These are phyloP conservation scores for Isabelozyma pseudorhagii DNA, from an alignment of 805 yeast species.

Conservation along the genomic window DNA sequence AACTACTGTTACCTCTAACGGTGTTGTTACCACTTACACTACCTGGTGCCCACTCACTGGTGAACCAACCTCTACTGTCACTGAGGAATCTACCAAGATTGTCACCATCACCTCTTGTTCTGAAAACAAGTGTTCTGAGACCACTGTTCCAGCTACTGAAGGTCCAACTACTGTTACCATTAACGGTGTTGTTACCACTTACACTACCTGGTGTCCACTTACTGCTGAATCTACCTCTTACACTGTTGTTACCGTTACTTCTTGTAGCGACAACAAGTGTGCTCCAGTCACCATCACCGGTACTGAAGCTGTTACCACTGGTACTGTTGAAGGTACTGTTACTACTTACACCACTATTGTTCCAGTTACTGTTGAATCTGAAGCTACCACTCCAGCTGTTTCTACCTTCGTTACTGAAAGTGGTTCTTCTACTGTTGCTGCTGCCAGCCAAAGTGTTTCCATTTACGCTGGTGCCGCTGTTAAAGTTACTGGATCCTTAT, in stretches of 20 bases:
- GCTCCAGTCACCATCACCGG: slow-evolving; percentile 2
- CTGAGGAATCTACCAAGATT: slow-evolving; percentile 13
- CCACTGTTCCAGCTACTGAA: slow-evolving; percentile 12
- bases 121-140: slow-evolving; percentile 19
- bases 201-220: slow-evolving; percentile 27
- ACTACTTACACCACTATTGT: slow-evolving; percentile 7
- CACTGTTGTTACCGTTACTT: background rate
- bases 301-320: slow-evolving; percentile 10
- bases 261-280: slow-evolving; percentile 1
- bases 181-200: slow-evolving; percentile 1
- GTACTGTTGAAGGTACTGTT: slow-evolving; percentile 7
- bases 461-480: slow-evolving; percentile 10
- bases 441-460: slow-evolving; percentile 3
- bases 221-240: slow-evolving; percentile 7
- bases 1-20: slow-evolving; percentile 19
- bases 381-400: slow-evolving; percentile 7
- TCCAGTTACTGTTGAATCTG: slow-evolving; percentile 11
- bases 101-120: slow-evolving; percentile 28
- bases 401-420: slow-evolving; percentile 5
- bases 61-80: slow-evolving; percentile 7
- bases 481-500: slow-evolving; percentile 18
- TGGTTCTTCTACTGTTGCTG: slow-evolving; percentile 1
- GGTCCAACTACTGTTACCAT: background rate
- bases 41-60: slow-evolving; percentile 34
- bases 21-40: slow-evolving; percentile 35